Evolutionary conservation across 352 stramenopile genomes (phyloP).

Genomic region (Phytophthora brassicae): DNA sequence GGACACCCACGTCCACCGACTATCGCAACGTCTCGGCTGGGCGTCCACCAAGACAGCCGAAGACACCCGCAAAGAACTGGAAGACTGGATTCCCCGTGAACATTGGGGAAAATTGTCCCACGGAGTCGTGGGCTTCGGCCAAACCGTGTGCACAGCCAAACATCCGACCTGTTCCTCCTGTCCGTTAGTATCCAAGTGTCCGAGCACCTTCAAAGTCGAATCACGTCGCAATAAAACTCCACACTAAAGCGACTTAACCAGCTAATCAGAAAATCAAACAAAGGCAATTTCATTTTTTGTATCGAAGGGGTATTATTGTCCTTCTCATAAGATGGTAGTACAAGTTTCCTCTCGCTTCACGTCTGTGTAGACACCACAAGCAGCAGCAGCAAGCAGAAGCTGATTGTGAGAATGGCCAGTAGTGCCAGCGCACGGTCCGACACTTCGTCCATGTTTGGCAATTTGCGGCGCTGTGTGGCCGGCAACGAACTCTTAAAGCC

Average conservation of each 20-base stretch:
- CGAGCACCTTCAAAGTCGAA: constrained; percentile 45
- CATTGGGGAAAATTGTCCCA: constrained; percentile 66
- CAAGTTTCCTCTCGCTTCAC: constrained; percentile 24
- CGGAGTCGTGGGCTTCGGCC: constrained; percentile 75
- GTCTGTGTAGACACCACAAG: constrained; percentile 35
- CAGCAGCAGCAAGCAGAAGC: constrained; percentile 36
- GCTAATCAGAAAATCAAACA: constrained; percentile 8
- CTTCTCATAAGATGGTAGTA: too few species aligned
- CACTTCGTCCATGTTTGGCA: constrained; percentile 31
- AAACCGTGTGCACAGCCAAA: constrained; percentile 57
- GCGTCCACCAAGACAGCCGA: constrained; percentile 30
- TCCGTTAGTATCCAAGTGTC: constrained; percentile 52
- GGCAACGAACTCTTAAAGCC: constrained; percentile 17
- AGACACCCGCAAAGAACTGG: constrained; percentile 52
- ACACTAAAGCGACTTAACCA: too few species aligned
- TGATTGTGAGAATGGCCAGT: constrained; percentile 36
- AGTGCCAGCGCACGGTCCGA: constrained; percentile 39
- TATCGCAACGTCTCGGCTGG: constrained; percentile 67
- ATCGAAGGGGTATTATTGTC: background rate
- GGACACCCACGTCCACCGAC: constrained; percentile 78
- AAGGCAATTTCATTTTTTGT: constrained; percentile 21
- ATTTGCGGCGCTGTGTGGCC: constrained; percentile 21
- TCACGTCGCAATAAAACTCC: too few species aligned
- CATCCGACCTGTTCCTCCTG: constrained; percentile 60
- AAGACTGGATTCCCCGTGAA: constrained; percentile 62